Conservation (phyloP, 768 basidiomycete genomes). For the Pholiota molesta region DNA sequence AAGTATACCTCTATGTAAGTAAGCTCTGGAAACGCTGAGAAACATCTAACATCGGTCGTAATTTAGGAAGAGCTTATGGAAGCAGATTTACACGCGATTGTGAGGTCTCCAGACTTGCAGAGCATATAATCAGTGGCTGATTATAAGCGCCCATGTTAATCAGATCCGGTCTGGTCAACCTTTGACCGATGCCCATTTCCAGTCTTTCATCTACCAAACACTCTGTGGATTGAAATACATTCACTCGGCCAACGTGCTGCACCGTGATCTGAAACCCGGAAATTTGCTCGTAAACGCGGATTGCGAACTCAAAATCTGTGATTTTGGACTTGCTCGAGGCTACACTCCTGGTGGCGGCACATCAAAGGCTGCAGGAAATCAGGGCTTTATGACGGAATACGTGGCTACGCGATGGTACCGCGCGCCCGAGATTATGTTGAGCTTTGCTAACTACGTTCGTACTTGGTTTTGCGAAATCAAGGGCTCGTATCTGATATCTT, state of each 20-base stretch:
- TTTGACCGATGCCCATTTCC: slow-evolving; percentile 89
- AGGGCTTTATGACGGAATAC: slow-evolving; percentile 99
- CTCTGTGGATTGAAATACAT: slow-evolving; percentile 98
- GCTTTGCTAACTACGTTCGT: slow-evolving; percentile 91
- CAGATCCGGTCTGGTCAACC: slow-evolving; percentile 88
- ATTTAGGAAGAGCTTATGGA: slow-evolving; percentile 99
- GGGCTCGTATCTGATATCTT: slow-evolving; percentile 17
- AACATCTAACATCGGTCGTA: not conserved
- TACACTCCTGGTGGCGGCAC: slow-evolving; percentile 85
- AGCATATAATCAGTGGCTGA: not conserved
- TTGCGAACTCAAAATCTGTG: slow-evolving; percentile 98
- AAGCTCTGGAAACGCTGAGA: not conserved
- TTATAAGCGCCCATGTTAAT: slow-evolving; percentile 6
- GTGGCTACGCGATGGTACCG: slow-evolving; percentile 99
- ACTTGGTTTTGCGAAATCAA: not conserved
- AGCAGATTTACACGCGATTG: slow-evolving; percentile 98
- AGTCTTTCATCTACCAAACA: slow-evolving; percentile 97
- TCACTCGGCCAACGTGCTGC: slow-evolving; percentile 96
- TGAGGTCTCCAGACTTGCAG: slow-evolving; percentile 37
- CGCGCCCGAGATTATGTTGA: slow-evolving; percentile 98
- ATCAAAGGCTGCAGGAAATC: slow-evolving; percentile 73
- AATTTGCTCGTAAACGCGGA: slow-evolving; percentile 97
- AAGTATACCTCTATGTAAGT: slow-evolving; percentile 87
- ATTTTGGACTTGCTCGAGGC: slow-evolving; percentile 95
- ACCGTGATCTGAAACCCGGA: slow-evolving; percentile 94